Percentiles rank a stretch among this genome's conserved stretches.
These are phyloP conservation scores for Cryomyces minteri DNA, from an alignment of 495 filamentous ascomycete genomes.

Conservation along the genomic window DNA sequence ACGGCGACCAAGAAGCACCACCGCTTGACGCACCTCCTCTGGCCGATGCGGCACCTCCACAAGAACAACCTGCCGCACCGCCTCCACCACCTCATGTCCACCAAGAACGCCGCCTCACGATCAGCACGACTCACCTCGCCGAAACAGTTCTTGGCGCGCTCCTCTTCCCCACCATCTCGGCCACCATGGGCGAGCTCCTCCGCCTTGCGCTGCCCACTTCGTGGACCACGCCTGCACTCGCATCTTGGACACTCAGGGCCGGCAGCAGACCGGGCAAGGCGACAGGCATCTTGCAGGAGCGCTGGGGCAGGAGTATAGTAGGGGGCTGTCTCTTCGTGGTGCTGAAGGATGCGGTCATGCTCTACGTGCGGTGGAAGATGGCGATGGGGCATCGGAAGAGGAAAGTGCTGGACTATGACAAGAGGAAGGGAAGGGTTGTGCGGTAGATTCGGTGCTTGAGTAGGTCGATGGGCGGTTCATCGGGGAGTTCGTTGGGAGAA, in stretches of 20 bases:
- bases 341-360: slow-evolving; percentile 51
- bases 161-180: slow-evolving; percentile 41
- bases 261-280: slow-evolving; percentile 1
- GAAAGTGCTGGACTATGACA: slow-evolving; percentile 47
- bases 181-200: slow-evolving; percentile 49
- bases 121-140: slow-evolving; percentile 31
- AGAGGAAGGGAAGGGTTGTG: neutral
- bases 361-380: slow-evolving; percentile 57
- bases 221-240: slow-evolving; percentile 32
- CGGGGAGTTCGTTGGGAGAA: too few relatives aligned
- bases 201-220: slow-evolving; percentile 39
- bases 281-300: slow-evolving; percentile 47
- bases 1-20: neutral
- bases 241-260: neutral
- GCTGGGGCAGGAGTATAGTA: slow-evolving; percentile 62
- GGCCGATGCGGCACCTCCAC: slow-evolving; percentile 4
- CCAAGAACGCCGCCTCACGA: slow-evolving; percentile 20
- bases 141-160: slow-evolving; percentile 43
- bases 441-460: too few relatives aligned
- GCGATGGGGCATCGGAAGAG: slow-evolving; percentile 49
- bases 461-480: too few relatives aligned
- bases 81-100: neutral
- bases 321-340: slow-evolving; percentile 69
- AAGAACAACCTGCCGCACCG: neutral
- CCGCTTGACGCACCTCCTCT: slow-evolving; percentile 7